Conservation (phyloP, 768 basidiomycete species). For the Xerocomellus dryophilus region DNA sequence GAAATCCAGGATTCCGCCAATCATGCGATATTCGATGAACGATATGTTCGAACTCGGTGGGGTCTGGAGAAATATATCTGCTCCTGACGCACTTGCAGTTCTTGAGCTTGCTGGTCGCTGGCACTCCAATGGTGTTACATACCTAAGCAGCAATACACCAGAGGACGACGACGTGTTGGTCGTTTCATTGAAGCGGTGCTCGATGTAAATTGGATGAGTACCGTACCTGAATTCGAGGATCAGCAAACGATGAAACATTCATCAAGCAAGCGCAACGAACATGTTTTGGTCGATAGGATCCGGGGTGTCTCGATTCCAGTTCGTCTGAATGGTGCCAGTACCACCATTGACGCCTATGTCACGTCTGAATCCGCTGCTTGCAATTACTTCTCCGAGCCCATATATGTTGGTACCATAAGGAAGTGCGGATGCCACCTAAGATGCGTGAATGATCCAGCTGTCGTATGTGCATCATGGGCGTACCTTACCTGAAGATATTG, state of each 20-base stretch:
- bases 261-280: constrained; percentile 30
- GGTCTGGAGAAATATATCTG: constrained; percentile 64
- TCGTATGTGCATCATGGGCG: background rate
- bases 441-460: background rate
- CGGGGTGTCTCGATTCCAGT: constrained; percentile 60
- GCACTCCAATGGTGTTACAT: constrained; percentile 3
- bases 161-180: constrained; percentile 56
- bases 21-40: constrained; percentile 64
- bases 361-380: constrained; percentile 65
- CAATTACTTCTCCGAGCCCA: constrained; percentile 69
- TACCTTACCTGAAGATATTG: constrained; percentile 63
- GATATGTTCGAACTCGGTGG: constrained; percentile 53
- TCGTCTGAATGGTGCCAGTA: constrained; percentile 55
- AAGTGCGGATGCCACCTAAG: constrained; percentile 58
- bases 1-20: constrained; percentile 73
- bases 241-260: background rate
- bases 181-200: constrained; percentile 56
- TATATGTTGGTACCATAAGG: constrained; percentile 69
- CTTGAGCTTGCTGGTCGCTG: constrained; percentile 1
- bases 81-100: constrained; percentile 52
- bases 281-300: constrained; percentile 66
- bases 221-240: constrained; percentile 49
- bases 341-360: constrained; percentile 50
- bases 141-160: constrained; percentile 73
- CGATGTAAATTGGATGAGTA: constrained; percentile 64